Conservation (phyloP, 176 grass and related monocot genomes). For the Canna indica region DNA sequence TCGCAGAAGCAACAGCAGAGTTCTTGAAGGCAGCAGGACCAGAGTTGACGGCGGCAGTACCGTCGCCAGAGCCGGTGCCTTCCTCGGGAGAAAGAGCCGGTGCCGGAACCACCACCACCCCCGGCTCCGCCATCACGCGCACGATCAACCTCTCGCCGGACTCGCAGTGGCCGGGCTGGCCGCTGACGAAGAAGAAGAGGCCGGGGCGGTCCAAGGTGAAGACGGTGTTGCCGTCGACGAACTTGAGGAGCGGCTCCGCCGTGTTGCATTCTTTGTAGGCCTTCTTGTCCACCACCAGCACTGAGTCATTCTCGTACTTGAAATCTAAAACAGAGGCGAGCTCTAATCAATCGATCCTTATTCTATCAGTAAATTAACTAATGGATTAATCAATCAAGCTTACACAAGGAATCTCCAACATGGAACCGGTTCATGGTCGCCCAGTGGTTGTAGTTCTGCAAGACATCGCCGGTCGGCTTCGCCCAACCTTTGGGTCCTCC, state of each 20-base stretch:
- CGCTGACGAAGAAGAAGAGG: conserved; percentile 70
- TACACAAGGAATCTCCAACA: conserved; percentile 59
- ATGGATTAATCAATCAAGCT: background rate
- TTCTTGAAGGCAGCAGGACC: background rate
- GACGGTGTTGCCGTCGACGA: conserved; percentile 40
- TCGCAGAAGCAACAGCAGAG: background rate
- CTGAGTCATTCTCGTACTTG: conserved; percentile 64
- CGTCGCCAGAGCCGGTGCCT: background rate
- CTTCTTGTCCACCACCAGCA: conserved; percentile 48
- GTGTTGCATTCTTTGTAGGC: conserved; percentile 56
- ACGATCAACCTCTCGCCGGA: conserved; percentile 60
- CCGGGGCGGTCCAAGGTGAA: conserved; percentile 37
- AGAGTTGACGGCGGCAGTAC: background rate
- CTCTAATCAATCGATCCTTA: background rate
- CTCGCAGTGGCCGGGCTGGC: conserved; percentile 45
- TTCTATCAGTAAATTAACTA: background rate
- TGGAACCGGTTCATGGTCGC: conserved; percentile 45
- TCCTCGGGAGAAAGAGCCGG: conserved; percentile 1
- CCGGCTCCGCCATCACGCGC: conserved; percentile 23
- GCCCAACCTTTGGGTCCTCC: conserved; percentile 46
- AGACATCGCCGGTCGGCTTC: conserved; percentile 35
- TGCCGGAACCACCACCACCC: background rate
- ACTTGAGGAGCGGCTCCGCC: conserved; percentile 26
- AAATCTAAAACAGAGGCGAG: conserved; percentile 33
- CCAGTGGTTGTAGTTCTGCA: conserved; percentile 76